Evolutionary conservation across 2,329 filamentous ascomycete species (phyloP), one percentile per base, ranked within the genome.

Genomic region (Aspergillus arachidicola): DNA sequence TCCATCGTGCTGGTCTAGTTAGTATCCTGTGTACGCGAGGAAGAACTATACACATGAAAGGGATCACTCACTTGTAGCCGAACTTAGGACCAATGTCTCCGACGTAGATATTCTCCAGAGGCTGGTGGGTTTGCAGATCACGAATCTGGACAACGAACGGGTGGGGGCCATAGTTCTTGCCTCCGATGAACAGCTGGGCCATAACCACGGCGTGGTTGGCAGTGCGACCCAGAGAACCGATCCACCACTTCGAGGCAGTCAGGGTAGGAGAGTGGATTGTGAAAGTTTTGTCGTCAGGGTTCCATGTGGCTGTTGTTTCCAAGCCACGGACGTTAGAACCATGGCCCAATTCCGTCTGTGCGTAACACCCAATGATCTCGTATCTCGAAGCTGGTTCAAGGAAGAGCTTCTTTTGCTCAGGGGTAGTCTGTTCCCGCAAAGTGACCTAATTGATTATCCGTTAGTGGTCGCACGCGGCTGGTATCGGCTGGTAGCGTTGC

Each of bases 231-330:
- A 94, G 83, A 12, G 90, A 91, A 1, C 91, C 91, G 69, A 93
- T 93, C 91, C 91, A 94, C 91, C 91, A 94, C 74, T 94, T 94
- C 38, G 89, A 90, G 0, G 91, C 86, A 1, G 91, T 93, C 61
- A 93, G 82, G 65, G 87, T 83, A 11, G 91, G 91, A 0, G 89
- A 92, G 77, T 93, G 87, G 41, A 94, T 83, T 16, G 83, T 89
- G 71, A 94, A 93, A 3, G 88, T 91, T 82, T 91, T 90, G 76
- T 92, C 89, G 6, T 88, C 81, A 0, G 86, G 80, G 71, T 91
- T 89, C 90, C 90, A 93, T 0, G 87, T 92, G 1, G 90, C 90
- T 0, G 86, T 90, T 0, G 89, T 91, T 78, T 92, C 89, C 14
- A 92, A 81, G 14, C 90, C 90, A 63, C 89, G 82, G 1, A 92